These are phyloP conservation scores for Naematelia encephala DNA, from an alignment of 768 basidiomycete genomes.

Conservation along the genomic window DNA sequence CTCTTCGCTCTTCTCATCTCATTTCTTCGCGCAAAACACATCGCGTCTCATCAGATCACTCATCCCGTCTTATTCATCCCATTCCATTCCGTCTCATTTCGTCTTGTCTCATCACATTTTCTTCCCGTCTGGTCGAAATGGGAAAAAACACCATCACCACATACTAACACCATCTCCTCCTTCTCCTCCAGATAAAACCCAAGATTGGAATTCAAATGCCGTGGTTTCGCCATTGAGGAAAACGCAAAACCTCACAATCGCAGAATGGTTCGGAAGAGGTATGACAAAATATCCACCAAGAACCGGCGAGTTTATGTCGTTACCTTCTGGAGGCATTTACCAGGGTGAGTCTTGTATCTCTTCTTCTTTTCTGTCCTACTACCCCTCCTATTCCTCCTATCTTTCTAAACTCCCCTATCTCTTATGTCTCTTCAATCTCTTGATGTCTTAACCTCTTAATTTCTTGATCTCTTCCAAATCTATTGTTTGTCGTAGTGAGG, in stretches of 20 bases:
- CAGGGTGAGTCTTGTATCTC: slow-evolving; percentile 21
- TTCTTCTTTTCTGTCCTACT: not conserved
- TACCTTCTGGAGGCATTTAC: slow-evolving; percentile 33
- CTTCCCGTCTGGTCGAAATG: no score
- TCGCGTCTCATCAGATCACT: no score
- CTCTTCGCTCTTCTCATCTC: slow-evolving; percentile 3
- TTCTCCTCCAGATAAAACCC: slow-evolving; percentile 2
- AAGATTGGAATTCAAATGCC: slow-evolving; percentile 31
- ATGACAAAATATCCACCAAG: slow-evolving; percentile 31
- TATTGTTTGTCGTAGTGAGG: no score
- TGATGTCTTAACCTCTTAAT: not conserved
- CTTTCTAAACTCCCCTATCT: not conserved
- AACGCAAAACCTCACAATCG: slow-evolving; percentile 13
- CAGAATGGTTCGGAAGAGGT: slow-evolving; percentile 40
- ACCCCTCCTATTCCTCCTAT: not conserved
- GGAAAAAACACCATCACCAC: no score
- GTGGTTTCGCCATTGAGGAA: slow-evolving; percentile 29
- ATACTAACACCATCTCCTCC: no score
- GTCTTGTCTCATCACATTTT: no score
- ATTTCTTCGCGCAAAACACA: no score
- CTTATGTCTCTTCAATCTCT: not conserved
- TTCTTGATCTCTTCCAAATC: not conserved
- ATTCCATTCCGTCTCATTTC: no score
- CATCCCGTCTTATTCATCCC: no score
- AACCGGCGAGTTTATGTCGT: slow-evolving; percentile 30